These are phyloP conservation scores for Pseudogymnoascus sp. DNA, from an alignment of 2,329 filamentous ascomycete species.

Conservation along the genomic window DNA sequence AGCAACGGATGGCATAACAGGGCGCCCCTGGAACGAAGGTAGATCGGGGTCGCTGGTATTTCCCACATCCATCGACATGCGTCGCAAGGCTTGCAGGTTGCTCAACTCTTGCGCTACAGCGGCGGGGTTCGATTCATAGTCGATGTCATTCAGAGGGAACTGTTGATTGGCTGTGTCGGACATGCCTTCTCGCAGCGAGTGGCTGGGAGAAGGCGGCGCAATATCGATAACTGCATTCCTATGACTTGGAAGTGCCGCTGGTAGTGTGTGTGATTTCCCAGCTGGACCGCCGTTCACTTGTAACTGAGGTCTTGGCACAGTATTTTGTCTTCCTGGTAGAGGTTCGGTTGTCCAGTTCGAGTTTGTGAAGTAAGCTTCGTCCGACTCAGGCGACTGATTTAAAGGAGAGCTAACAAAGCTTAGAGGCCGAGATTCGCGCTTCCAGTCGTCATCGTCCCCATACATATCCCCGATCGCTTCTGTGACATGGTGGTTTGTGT, in stretches of 20 bases:
- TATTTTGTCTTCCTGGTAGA: slow-evolving; percentile 13
- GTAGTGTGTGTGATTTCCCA: slow-evolving; percentile 25
- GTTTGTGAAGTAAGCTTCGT: slow-evolving; percentile 22
- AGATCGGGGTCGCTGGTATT: slow-evolving; percentile 62
- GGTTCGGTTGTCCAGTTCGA: slow-evolving; percentile 17
- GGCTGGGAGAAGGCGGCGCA: slow-evolving; percentile 31
- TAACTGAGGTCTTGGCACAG: slow-evolving; percentile 7
- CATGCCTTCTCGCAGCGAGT: slow-evolving; percentile 31
- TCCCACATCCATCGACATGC: slow-evolving; percentile 71
- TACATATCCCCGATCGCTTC: slow-evolving; percentile 70
- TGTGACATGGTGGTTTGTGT: slow-evolving; percentile 67
- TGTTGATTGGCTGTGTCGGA: slow-evolving; percentile 47
- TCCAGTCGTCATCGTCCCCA: slow-evolving; percentile 47
- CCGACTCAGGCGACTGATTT: slow-evolving; percentile 33
- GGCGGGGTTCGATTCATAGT: slow-evolving; percentile 65
- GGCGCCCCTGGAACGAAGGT: slow-evolving; percentile 59
- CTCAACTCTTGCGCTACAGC: slow-evolving; percentile 65
- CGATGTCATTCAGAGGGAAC: slow-evolving; percentile 63
- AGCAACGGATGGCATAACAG: slow-evolving; percentile 60
- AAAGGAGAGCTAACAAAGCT: slow-evolving; percentile 44
- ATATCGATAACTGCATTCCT: slow-evolving; percentile 24
- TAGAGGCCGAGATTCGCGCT: slow-evolving; percentile 47
- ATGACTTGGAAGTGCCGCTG: slow-evolving; percentile 25
- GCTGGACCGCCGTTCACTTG: slow-evolving; percentile 21
- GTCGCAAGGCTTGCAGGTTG: slow-evolving; percentile 63